phyloP scores from a whole-genome alignment of 2,329 filamentous ascomycete genomes.

The Westerdykella ornata region DNA sequence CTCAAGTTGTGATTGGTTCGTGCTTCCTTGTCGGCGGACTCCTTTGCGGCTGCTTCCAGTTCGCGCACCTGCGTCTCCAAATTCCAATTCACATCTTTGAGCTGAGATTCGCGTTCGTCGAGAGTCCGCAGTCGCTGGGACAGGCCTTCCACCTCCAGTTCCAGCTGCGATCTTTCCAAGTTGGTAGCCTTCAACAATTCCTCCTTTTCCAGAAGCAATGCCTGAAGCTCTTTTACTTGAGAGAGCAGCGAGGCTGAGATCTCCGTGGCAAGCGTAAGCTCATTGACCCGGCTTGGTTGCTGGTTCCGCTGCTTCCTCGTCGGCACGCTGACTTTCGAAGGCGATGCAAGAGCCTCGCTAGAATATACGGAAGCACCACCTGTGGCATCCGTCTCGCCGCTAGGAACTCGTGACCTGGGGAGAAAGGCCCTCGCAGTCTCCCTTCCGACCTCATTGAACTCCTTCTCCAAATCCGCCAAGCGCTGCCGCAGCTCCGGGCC shows the following conservation, averaged over 20 bases:
- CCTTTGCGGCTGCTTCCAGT: slow-evolving; percentile 63
- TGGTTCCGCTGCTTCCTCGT: slow-evolving; percentile 88
- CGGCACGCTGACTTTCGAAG: slow-evolving; percentile 80
- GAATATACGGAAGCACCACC: slow-evolving; percentile 54
- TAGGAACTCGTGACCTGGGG: slow-evolving; percentile 70
- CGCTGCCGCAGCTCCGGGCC: slow-evolving; percentile 75
- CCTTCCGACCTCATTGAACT: slow-evolving; percentile 88
- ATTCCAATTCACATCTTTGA: slow-evolving; percentile 98
- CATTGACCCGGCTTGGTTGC: slow-evolving; percentile 77
- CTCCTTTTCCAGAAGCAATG: slow-evolving; percentile 77
- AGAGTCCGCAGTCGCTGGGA: slow-evolving; percentile 72
- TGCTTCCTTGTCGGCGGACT: slow-evolving; percentile 74
- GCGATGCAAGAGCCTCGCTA: slow-evolving; percentile 75
- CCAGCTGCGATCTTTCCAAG: slow-evolving; percentile 68
- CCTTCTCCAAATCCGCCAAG: slow-evolving; percentile 80
- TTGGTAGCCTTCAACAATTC: slow-evolving; percentile 72
- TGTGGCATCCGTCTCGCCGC: slow-evolving; percentile 38
- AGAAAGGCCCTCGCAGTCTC: slow-evolving; percentile 86
- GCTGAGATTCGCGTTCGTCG: slow-evolving; percentile 90
- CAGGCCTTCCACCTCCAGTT: slow-evolving; percentile 73
- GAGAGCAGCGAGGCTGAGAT: slow-evolving; percentile 90
- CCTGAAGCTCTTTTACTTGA: slow-evolving; percentile 88
- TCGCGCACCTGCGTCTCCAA: slow-evolving; percentile 90
- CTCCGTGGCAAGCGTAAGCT: slow-evolving; percentile 97
- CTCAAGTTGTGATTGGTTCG: slow-evolving; percentile 69